Conservation (phyloP, 169 alveolate genomes). For the Plasmodium fragile region DNA sequence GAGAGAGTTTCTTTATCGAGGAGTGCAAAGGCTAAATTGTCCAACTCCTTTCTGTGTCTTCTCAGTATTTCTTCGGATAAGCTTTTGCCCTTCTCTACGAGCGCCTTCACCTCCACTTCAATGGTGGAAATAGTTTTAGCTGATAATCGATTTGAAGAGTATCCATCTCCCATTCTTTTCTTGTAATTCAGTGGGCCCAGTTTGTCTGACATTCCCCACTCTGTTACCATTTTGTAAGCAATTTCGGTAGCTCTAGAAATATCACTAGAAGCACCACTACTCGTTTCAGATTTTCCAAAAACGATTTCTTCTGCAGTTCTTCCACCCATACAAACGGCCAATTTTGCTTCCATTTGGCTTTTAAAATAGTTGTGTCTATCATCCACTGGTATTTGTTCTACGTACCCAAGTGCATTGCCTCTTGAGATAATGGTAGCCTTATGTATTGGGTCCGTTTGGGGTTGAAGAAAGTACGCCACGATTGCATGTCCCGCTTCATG, state of each 20-base stretch:
- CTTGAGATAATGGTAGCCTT: conserved; percentile 96
- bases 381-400: conserved; percentile 88
- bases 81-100: conserved; percentile 86
- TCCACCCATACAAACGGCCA: conserved; percentile 98
- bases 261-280: conserved; percentile 95
- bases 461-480: conserved; percentile 90
- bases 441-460: conserved; percentile 94
- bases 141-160: conserved; percentile 79
- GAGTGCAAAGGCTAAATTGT: conserved; percentile 83
- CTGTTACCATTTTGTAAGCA: conserved; percentile 91
- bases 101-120: conserved; percentile 83
- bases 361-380: conserved; percentile 89
- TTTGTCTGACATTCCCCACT: conserved; percentile 94
- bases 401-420: conserved; percentile 95
- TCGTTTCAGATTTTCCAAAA: conserved; percentile 91
- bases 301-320: conserved; percentile 95
- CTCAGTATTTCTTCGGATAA: conserved; percentile 88
- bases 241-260: conserved; percentile 91
- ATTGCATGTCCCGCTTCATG: conserved; percentile 95
- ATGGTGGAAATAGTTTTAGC: conserved; percentile 81
- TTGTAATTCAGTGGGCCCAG: conserved; percentile 88
- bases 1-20: conserved; percentile 89
- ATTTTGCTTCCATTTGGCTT: conserved; percentile 92
- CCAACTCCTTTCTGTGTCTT: conserved; percentile 84
- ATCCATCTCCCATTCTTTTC: conserved; percentile 80